These are phyloP conservation scores for Ceraceosorus bombacis DNA, from an alignment of 1,284 basidiomycete species.

Conservation along the genomic window DNA sequence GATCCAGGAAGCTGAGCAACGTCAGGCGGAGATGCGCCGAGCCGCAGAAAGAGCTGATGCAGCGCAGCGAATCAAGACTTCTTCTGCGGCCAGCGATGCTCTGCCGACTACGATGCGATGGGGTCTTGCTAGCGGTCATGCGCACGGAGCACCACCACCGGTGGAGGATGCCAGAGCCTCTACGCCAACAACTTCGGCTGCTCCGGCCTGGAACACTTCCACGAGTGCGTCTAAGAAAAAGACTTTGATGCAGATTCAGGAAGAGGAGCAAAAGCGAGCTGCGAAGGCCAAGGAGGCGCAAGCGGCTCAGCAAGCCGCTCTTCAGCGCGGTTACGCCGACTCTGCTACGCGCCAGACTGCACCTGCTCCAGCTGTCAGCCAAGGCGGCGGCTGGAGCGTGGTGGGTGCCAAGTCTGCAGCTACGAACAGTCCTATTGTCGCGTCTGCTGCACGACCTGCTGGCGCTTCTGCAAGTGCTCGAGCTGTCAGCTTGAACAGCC, in stretches of 20 bases:
- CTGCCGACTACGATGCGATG: conserved; percentile 48
- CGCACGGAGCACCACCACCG: conserved; percentile 68
- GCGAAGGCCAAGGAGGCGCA: conserved; percentile 60
- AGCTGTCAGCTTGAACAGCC: not conserved
- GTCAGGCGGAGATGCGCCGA: conserved; percentile 65
- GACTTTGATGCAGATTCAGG: conserved; percentile 96
- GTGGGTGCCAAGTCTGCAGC: conserved; percentile 1
- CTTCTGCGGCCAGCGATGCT: conserved; percentile 15
- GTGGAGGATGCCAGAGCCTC: conserved; percentile 63
- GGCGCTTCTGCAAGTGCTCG: not conserved
- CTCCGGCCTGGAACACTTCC: conserved; percentile 43
- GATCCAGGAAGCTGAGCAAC: conserved; percentile 88
- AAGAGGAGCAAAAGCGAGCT: conserved; percentile 68
- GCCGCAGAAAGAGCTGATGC: conserved; percentile 28
- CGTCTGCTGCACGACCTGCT: not conserved
- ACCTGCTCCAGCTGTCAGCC: conserved; percentile 9
- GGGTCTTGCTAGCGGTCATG: conserved; percentile 50
- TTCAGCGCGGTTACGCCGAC: conserved; percentile 65
- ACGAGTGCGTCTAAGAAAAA: conserved; percentile 59
- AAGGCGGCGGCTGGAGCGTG: conserved; percentile 12
- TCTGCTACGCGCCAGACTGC: conserved; percentile 56
- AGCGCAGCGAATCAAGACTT: conserved; percentile 51
- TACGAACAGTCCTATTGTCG: not conserved
- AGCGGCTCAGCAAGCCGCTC: conserved; percentile 49
- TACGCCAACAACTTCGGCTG: conserved; percentile 47